Percentiles rank a stretch among this genome's conserved stretches.
Conservation (phyloP, 2,329 filamentous ascomycete species). For the Stachybotrys echinatus region DNA sequence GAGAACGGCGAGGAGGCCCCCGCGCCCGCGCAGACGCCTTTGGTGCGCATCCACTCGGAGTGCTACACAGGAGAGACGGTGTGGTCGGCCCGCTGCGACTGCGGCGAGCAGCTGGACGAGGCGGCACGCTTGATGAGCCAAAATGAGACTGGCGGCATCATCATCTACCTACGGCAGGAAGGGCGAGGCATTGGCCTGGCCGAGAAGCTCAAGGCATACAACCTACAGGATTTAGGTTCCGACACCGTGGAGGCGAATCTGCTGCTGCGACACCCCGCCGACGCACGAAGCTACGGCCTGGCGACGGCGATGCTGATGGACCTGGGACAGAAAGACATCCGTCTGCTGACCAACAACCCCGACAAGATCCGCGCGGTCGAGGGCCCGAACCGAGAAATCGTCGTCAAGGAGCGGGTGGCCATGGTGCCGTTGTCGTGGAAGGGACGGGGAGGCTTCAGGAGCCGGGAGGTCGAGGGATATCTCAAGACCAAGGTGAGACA, state of each 20-base stretch:
- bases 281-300: slow-evolving; percentile 91
- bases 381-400: slow-evolving; percentile 80
- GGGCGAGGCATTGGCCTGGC: slow-evolving; percentile 90
- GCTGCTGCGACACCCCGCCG: slow-evolving; percentile 83
- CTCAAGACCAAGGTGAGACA: slow-evolving; percentile 83
- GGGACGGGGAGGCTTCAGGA: slow-evolving; percentile 75
- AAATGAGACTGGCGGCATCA: slow-evolving; percentile 69
- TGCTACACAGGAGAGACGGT: slow-evolving; percentile 99
- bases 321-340: slow-evolving; percentile 71
- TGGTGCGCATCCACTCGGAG: slow-evolving; percentile 95
- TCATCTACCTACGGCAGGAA: slow-evolving; percentile 93
- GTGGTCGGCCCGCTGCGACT: slow-evolving; percentile 96
- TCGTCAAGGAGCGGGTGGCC: slow-evolving; percentile 82
- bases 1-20: slow-evolving; percentile 24
- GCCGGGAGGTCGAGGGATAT: slow-evolving; percentile 89
- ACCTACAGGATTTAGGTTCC: slow-evolving; percentile 92
- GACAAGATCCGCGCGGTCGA: slow-evolving; percentile 95
- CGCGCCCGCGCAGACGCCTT: slow-evolving; percentile 37
- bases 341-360: slow-evolving; percentile 91
- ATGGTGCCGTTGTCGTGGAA: slow-evolving; percentile 97
- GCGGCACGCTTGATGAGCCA: slow-evolving; percentile 89
- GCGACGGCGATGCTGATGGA: slow-evolving; percentile 92
- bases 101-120: slow-evolving; percentile 95
- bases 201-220: slow-evolving; percentile 97
- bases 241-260: slow-evolving; percentile 97